These are phyloP conservation scores for Lactifluus pinguis DNA, from an alignment of 768 basidiomycete species.

Conservation along the genomic window DNA sequence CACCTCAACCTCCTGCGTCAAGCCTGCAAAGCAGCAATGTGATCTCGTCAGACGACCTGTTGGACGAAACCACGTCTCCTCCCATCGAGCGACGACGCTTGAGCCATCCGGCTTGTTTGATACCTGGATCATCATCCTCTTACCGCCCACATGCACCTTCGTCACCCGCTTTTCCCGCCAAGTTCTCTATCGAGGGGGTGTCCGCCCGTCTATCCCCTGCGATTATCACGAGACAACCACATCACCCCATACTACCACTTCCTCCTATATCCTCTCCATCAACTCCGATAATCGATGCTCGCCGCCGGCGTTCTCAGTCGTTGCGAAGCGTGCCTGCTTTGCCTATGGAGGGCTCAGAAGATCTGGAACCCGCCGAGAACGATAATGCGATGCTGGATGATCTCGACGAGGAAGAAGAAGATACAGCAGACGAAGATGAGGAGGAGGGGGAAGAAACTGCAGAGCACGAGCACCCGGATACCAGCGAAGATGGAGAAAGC, in stretches of 20 bases:
- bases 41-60: not conserved
- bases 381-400: constrained; percentile 31
- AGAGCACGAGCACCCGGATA: constrained; percentile 10
- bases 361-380: constrained; percentile 28
- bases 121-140: not conserved
- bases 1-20: not conserved
- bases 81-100: not conserved
- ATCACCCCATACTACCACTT: constrained; percentile 16
- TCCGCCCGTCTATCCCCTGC: constrained; percentile 19
- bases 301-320: constrained; percentile 11
- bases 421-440: constrained; percentile 17
- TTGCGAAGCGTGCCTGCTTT: constrained; percentile 18
- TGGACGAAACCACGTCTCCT: not conserved
- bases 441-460: constrained; percentile 4
- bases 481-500: constrained; percentile 18
- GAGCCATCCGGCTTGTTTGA: constrained; percentile 8
- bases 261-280: constrained; percentile 12
- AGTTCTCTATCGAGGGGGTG: constrained; percentile 14
- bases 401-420: constrained; percentile 29
- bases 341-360: constrained; percentile 28
- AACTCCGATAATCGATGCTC: not conserved
- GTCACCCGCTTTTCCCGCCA: not conserved
- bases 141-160: not conserved
- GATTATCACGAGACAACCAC: constrained; percentile 19
- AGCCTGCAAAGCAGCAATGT: not conserved